Evolutionary conservation across 2,329 filamentous ascomycete genomes (phyloP).

Genomic region (Aureobasidium namibiae): DNA sequence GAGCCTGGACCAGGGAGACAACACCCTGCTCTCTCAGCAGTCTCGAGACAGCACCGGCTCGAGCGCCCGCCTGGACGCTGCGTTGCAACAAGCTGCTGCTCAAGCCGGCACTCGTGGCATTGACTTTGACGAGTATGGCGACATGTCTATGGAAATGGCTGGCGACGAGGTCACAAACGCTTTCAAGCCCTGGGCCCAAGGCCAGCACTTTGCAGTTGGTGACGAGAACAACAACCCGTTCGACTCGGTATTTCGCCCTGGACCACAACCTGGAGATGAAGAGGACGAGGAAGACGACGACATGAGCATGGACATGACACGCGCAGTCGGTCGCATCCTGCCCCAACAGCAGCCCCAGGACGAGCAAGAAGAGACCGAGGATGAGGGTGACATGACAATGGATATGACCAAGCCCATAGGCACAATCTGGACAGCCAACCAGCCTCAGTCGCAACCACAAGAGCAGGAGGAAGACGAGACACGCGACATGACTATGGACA

Average conservation of each 20-base stretch:
- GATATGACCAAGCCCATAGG: slow-evolving; percentile 10
- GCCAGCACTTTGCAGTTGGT: slow-evolving; percentile 25
- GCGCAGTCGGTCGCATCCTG: slow-evolving; percentile 67
- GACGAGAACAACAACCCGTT: slow-evolving; percentile 45
- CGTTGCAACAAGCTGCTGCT: slow-evolving; percentile 64
- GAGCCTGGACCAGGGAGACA: slow-evolving; percentile 66
- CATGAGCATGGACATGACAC: slow-evolving; percentile 92
- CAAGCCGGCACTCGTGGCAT: slow-evolving; percentile 67
- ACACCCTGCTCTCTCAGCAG: slow-evolving; percentile 26
- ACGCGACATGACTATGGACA: slow-evolving; percentile 81
- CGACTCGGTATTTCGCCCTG: slow-evolving; percentile 33
- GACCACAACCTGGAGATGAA: slow-evolving; percentile 25
- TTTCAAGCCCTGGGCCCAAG: slow-evolving; percentile 64
- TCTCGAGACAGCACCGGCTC: slow-evolving; percentile 51
- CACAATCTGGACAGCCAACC: slow-evolving; percentile 4
- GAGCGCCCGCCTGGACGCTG: slow-evolving; percentile 67
- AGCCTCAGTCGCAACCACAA: background rate
- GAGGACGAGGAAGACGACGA: slow-evolving; percentile 44
- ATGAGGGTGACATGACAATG: slow-evolving; percentile 11
- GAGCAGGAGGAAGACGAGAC: slow-evolving; percentile 37
- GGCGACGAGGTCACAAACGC: slow-evolving; percentile 66
- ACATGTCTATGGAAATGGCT: slow-evolving; percentile 45
- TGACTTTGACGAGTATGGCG: slow-evolving; percentile 42
- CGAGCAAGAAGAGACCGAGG: background rate
- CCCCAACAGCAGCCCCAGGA: background rate